Conservation (phyloP, 108 stramenopile genomes). For the Ochromonas danica region DNA sequence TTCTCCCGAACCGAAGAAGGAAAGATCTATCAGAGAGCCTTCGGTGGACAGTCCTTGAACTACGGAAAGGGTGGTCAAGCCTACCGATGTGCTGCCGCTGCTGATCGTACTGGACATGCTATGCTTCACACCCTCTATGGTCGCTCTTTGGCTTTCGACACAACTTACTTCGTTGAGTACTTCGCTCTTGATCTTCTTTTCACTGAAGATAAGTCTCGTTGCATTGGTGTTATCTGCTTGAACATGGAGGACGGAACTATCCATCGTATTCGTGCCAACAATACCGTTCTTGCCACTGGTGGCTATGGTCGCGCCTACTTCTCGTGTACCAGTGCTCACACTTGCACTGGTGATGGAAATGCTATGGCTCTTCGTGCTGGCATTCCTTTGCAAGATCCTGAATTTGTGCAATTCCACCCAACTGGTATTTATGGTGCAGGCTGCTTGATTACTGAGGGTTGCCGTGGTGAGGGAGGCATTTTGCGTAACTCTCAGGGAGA, state of each 20-base stretch:
- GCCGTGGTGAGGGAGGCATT: constrained; percentile 98
- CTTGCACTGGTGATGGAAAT: constrained; percentile 90
- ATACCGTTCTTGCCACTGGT: constrained; percentile 97
- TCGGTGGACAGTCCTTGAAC: constrained; percentile 93
- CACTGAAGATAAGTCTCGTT: constrained; percentile 77
- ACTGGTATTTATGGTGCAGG: constrained; percentile 99
- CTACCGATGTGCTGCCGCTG: constrained; percentile 86
- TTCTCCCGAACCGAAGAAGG: constrained; percentile 85
- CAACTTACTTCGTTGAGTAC: constrained; percentile 98
- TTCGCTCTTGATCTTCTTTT: constrained; percentile 95
- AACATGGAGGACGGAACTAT: constrained; percentile 96
- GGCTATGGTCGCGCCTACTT: constrained; percentile 98
- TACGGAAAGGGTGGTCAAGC: constrained; percentile 95
- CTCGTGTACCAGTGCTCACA: constrained; percentile 94
- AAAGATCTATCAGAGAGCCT: constrained; percentile 99
- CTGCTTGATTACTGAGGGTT: constrained; percentile 99
- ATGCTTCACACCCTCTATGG: constrained; percentile 99
- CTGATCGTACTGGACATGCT: constrained; percentile 98
- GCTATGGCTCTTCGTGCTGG: constrained; percentile 77
- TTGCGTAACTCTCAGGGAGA: constrained; percentile 92
- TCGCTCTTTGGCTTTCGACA: constrained; percentile 95
- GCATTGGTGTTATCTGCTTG: constrained; percentile 88
- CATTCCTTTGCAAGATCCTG: constrained; percentile 88
- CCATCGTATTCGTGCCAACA: constrained; percentile 92
- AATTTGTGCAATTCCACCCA: constrained; percentile 99